These are phyloP conservation scores for Erodium moschatum DNA, from an alignment of 441 rosid species.

Conservation along the genomic window DNA sequence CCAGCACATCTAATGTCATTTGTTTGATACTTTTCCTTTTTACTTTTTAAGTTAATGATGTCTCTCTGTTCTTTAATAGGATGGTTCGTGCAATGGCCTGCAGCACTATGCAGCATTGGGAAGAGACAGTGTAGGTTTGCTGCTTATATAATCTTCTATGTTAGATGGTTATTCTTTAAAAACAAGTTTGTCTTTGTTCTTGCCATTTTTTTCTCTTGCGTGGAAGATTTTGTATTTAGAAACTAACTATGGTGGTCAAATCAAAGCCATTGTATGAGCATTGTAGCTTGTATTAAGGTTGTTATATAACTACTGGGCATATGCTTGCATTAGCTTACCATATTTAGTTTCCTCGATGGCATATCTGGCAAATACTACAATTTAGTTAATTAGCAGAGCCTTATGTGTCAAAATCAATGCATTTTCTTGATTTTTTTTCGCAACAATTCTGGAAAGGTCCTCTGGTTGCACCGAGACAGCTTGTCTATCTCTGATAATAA, in stretches of 20 bases:
- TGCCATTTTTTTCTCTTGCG: background rate
- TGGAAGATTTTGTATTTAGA: background rate
- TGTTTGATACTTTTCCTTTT: background rate
- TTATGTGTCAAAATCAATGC: background rate
- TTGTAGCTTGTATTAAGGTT: background rate
- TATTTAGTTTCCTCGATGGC: constrained; percentile 4
- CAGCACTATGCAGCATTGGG: constrained; percentile 99
- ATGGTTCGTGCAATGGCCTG: constrained; percentile 98
- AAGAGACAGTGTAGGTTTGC: constrained; percentile 68
- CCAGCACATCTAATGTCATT: background rate
- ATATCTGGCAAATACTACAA: background rate
- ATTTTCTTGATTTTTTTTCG: background rate
- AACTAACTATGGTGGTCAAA: background rate
- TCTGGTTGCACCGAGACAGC: background rate
- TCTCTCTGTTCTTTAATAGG: constrained; percentile 37
- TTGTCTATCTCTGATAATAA: background rate
- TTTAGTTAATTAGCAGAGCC: background rate
- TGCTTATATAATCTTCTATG: constrained; percentile 1
- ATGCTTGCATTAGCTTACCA: constrained; percentile 2
- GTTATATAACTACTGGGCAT: constrained; percentile 3
- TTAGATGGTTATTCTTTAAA: constrained; percentile 7
- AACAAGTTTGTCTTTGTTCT: background rate
- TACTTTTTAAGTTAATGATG: constrained; percentile 10
- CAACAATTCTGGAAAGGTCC: background rate
- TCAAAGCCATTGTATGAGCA: background rate